Evolutionary conservation across 129 eudicot species (phyloP).

Genomic region (Glebionis coronaria): DNA sequence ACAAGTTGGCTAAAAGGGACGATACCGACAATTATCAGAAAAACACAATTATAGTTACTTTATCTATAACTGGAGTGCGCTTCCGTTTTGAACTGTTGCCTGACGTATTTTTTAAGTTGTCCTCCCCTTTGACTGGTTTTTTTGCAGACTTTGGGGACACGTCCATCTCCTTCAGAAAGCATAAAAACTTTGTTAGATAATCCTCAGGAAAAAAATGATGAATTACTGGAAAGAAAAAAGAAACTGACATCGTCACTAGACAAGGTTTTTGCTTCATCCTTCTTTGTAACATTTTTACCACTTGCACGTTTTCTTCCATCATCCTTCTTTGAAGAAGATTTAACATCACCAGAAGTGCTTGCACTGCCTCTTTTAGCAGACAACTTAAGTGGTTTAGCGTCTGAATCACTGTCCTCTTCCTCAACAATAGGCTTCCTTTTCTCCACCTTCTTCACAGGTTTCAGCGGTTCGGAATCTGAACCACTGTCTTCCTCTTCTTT

Average conservation of each 20-base stretch:
- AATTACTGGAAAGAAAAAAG: constrained; percentile 24
- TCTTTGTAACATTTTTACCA: constrained; percentile 45
- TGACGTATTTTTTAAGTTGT: constrained; percentile 39
- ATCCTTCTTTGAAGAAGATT: constrained; percentile 28
- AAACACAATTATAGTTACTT: constrained; percentile 32
- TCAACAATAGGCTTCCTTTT: constrained; percentile 27
- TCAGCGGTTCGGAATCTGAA: constrained; percentile 38
- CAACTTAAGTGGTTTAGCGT: constrained; percentile 33
- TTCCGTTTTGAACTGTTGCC: constrained; percentile 60
- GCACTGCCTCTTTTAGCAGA: constrained; percentile 38
- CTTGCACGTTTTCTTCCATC: constrained; percentile 48
- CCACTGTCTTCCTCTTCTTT: constrained; percentile 44
- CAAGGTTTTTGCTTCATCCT: constrained; percentile 40
- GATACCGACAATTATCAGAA: neutral
- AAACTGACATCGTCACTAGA: constrained; percentile 45
- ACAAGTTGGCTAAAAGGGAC: constrained; percentile 2
- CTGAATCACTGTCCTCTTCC: constrained; percentile 50
- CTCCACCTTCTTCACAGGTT: constrained; percentile 37
- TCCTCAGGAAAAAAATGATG: neutral
- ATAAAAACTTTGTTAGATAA: neutral
- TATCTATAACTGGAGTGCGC: constrained; percentile 47
- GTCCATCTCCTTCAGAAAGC: constrained; percentile 43
- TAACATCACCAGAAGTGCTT: too few species aligned
- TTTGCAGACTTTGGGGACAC: constrained; percentile 44
- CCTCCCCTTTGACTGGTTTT: constrained; percentile 60